These are phyloP conservation scores for Rosa lucieae DNA, from an alignment of 306 rosid genomes.

Conservation along the genomic window DNA sequence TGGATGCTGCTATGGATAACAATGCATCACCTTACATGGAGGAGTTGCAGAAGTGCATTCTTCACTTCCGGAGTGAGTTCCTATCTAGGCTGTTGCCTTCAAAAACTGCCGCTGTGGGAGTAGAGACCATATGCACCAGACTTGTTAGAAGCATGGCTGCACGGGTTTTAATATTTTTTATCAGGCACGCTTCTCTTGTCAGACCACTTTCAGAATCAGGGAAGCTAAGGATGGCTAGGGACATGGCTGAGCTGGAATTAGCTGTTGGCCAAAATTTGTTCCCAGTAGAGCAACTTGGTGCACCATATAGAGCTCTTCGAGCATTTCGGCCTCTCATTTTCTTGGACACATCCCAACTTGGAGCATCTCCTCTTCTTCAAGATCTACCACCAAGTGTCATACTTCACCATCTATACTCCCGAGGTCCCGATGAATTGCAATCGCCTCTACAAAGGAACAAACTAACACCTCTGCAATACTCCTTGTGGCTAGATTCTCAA, in stretches of 20 bases:
- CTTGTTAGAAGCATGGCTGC: slow-evolving; percentile 96
- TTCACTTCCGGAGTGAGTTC: slow-evolving; percentile 92
- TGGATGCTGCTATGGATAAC: slow-evolving; percentile 97
- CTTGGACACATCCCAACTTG: slow-evolving; percentile 92
- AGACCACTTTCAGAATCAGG: slow-evolving; percentile 99
- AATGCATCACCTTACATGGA: slow-evolving; percentile 98
- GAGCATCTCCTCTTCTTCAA: slow-evolving; percentile 86
- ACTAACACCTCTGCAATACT: slow-evolving; percentile 81
- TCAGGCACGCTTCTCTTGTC: slow-evolving; percentile 95
- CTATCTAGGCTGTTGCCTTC: slow-evolving; percentile 77
- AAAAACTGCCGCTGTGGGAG: slow-evolving; percentile 37
- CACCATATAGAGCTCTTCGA: slow-evolving; percentile 91
- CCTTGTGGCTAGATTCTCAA: slow-evolving; percentile 97
- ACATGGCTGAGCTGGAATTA: slow-evolving; percentile 97
- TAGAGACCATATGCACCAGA: slow-evolving; percentile 88
- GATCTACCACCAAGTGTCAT: slow-evolving; percentile 85
- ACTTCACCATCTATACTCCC: slow-evolving; percentile 90
- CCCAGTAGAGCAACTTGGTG: slow-evolving; percentile 96
- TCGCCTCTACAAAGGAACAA: slow-evolving; percentile 92
- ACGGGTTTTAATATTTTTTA: slow-evolving; percentile 84
- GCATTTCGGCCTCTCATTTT: slow-evolving; percentile 97
- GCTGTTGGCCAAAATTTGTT: slow-evolving; percentile 92
- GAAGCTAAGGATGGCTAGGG: slow-evolving; percentile 97
- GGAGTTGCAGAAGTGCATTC: slow-evolving; percentile 86
- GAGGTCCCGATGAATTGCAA: slow-evolving; percentile 88